Evolutionary conservation across 352 stramenopile species (phyloP), one percentile per base, ranked within the genome.

Genomic region (Phytophthora ramorum): DNA sequence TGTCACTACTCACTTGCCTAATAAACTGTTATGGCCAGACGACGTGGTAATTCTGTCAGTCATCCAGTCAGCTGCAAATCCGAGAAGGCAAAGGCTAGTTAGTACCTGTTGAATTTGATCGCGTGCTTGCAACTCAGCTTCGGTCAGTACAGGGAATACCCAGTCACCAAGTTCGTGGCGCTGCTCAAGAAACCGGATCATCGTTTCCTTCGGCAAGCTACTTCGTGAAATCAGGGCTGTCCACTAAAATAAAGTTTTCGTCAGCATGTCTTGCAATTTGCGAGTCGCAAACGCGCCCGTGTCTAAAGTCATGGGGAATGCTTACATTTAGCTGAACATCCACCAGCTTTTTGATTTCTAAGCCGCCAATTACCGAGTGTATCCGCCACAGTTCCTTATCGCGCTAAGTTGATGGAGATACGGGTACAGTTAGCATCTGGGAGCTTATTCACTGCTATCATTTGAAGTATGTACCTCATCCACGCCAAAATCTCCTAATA

Each of bases 81-180:
- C 22, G 7, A 9, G 13, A 40, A 47, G 41, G 10, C 4, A 9
- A n/a, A n/a, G 19, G 9, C 10, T 38, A 8, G 26, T 46, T 16
- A 24, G 10, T 45, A 77, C 83, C 68, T 84, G 52, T 41, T 77
- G 70, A 16, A 90, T 66, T 44, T 62, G 70, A 17, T 53, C 46
- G 0, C 67, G 60, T 3, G 54, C 57, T 58, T 77, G 75, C 16
- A 73, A 10, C 28, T 89, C 75, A 0, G 69, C 32, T 13, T 89
- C 75, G 4, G 81, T 83, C 2, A 90, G 66, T 3, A 60, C 51
- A 2, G 83, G 80, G 26, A 82, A 88, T 22, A 37, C 41, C 80
- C 83, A 91, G 8, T 80, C 49, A 10, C 77, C 77, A 30, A 89
- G 69, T 41, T 91, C 83, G n/a, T 86, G 80, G 2, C 83, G 78